phyloP scores from a whole-genome alignment of 345 rosid species.

The Aegle marmelos region DNA sequence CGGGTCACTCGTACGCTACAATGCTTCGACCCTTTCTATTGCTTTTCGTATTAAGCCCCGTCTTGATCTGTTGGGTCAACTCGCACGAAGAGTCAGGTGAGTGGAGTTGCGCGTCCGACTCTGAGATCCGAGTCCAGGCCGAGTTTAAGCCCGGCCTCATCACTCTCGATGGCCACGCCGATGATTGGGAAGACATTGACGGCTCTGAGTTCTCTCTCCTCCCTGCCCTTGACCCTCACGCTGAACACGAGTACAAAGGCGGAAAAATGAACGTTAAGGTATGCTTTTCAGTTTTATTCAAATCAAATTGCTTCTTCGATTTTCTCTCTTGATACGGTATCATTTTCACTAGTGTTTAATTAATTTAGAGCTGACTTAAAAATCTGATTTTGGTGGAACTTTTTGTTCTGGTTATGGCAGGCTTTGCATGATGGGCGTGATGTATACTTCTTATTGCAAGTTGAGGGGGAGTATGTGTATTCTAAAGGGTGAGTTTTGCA shows the following conservation, averaged over 20 bases:
- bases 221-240: slow-evolving; percentile 91
- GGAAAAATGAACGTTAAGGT: slow-evolving; percentile 94
- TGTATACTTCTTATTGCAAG: slow-evolving; percentile 78
- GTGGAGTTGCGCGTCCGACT: slow-evolving; percentile 76
- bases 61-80: slow-evolving; percentile 24
- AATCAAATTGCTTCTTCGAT: not conserved
- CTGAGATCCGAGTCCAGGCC: slow-evolving; percentile 60
- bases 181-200: slow-evolving; percentile 79
- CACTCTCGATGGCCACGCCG: slow-evolving; percentile 84
- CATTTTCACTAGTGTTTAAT: not conserved
- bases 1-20: not conserved
- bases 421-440: slow-evolving; percentile 89
- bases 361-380: not conserved
- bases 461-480: slow-evolving; percentile 80
- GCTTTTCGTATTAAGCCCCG: slow-evolving; percentile 22
- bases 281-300: slow-evolving; percentile 6
- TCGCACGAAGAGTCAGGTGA: slow-evolving; percentile 87
- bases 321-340: not conserved
- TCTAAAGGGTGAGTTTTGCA: slow-evolving; percentile 63
- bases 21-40: slow-evolving; percentile 32
- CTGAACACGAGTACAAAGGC: slow-evolving; percentile 63
- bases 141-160: slow-evolving; percentile 70
- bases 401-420: slow-evolving; percentile 35
- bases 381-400: not conserved
- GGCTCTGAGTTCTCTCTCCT: slow-evolving; percentile 77